These are phyloP conservation scores for Zygosaccharomyces rouxii DNA, from an alignment of 805 yeast species.

Conservation along the genomic window DNA sequence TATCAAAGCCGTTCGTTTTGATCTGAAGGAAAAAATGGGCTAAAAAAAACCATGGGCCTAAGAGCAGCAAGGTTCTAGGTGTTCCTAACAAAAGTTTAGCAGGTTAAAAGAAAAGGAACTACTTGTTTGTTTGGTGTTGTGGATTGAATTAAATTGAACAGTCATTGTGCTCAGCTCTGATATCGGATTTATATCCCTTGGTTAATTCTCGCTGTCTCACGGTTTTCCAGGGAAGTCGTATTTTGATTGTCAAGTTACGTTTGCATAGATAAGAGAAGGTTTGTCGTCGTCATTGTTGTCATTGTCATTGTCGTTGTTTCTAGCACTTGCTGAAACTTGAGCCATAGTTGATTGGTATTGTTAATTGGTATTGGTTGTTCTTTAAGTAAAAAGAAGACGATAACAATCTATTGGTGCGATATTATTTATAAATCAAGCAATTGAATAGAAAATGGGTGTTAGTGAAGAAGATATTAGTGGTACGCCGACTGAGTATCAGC, in stretches of 20 bases:
- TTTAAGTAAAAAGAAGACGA: neutral
- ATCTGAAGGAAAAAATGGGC: neutral
- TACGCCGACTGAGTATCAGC: constrained; percentile 34
- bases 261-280: neutral
- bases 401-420: neutral
- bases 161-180: neutral
- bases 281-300: neutral
- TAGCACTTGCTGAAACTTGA: neutral
- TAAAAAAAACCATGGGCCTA: neutral
- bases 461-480: constrained; percentile 3
- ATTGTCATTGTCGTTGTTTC: neutral
- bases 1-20: neutral
- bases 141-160: neutral
- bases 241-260: neutral
- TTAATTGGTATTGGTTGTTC: neutral
- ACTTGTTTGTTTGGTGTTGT: neutral
- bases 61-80: constrained; percentile 2
- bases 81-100: neutral
- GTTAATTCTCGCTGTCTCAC: neutral
- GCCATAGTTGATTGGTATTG: neutral
- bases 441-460: neutral
- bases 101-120: neutral
- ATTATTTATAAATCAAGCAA: neutral
- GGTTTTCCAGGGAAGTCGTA: neutral
- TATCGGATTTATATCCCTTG: neutral